Conservation (phyloP, 768 basidiomycete species). For the Suillus fuscotomentosus region DNA sequence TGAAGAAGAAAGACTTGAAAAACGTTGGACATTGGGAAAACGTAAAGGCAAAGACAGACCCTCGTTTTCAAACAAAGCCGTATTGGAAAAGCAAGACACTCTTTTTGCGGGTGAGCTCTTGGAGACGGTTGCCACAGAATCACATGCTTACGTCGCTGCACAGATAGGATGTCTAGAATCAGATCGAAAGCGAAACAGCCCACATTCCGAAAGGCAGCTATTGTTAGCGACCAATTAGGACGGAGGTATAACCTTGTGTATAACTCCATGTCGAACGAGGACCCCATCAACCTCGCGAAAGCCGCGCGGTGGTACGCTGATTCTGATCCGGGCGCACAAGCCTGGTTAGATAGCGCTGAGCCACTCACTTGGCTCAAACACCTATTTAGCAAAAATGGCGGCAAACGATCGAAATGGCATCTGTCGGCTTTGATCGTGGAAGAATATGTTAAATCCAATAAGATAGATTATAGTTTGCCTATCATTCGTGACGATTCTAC, state of each 20-base stretch:
- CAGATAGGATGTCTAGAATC: constrained; percentile 60
- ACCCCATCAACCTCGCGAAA: constrained; percentile 44
- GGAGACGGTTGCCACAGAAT: constrained; percentile 7
- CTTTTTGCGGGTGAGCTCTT: constrained; percentile 50
- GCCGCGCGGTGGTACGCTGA: constrained; percentile 61
- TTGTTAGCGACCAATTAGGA: constrained; percentile 62
- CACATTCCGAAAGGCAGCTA: constrained; percentile 61
- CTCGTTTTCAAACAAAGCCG: constrained; percentile 38
- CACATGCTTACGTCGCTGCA: constrained; percentile 1
- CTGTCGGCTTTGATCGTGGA: constrained; percentile 69
- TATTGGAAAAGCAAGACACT: constrained; percentile 60
- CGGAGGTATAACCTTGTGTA: constrained; percentile 63
- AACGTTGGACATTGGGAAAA: constrained; percentile 60
- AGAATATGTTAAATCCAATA: constrained; percentile 54
- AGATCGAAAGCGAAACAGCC: constrained; percentile 47
- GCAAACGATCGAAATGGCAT: constrained; percentile 53
- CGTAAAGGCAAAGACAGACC: constrained; percentile 55
- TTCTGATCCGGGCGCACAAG: constrained; percentile 45
- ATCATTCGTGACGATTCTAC: constrained; percentile 45
- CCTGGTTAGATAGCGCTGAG: constrained; percentile 61
- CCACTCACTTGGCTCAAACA: constrained; percentile 77
- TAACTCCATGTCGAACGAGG: constrained; percentile 30
- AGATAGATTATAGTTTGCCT: constrained; percentile 29
- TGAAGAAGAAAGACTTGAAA: constrained; percentile 59
- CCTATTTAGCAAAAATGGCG: constrained; percentile 45